Evolutionary conservation across 1,139 yeast genomes (phyloP).

Genomic region (Yamadazyma diddensiae): DNA sequence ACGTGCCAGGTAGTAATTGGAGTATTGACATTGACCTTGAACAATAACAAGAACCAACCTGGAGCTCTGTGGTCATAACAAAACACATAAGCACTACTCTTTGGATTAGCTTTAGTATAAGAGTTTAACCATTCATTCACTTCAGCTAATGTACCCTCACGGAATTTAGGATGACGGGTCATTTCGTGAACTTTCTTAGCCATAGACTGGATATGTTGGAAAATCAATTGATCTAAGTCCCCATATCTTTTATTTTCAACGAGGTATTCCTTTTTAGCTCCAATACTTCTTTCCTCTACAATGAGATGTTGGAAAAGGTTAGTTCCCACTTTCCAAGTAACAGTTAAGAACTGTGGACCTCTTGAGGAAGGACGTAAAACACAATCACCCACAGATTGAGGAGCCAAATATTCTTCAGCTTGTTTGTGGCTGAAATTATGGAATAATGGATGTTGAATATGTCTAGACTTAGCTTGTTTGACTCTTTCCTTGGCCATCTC

Average conservation of each 20-base stretch:
- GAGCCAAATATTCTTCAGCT: slow-evolving; percentile 91
- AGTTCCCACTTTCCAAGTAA: slow-evolving; percentile 95
- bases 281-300: slow-evolving; percentile 63
- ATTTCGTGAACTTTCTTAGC: slow-evolving; percentile 83
- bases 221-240: slow-evolving; percentile 91
- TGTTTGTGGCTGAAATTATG: slow-evolving; percentile 78
- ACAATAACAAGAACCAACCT: slow-evolving; percentile 84
- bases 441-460: slow-evolving; percentile 89
- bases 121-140: slow-evolving; percentile 86
- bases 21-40: slow-evolving; percentile 71
- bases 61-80: slow-evolving; percentile 90
- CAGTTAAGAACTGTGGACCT: slow-evolving; percentile 83
- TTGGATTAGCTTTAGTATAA: slow-evolving; percentile 87
- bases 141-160: slow-evolving; percentile 74
- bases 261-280: slow-evolving; percentile 57
- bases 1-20: slow-evolving; percentile 87
- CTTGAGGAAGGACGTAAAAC: slow-evolving; percentile 93
- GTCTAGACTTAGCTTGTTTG: slow-evolving; percentile 55
- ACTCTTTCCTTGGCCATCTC: slow-evolving; percentile 61
- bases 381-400: slow-evolving; percentile 85
- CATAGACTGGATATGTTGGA: slow-evolving; percentile 82
- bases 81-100: slow-evolving; percentile 86
- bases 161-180: slow-evolving; percentile 84
- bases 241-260: slow-evolving; percentile 72
- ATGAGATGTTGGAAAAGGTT: slow-evolving; percentile 89